These are phyloP conservation scores for Zygosaccharomyces kombuchaensis DNA, from an alignment of 805 yeast species.

Conservation along the genomic window DNA sequence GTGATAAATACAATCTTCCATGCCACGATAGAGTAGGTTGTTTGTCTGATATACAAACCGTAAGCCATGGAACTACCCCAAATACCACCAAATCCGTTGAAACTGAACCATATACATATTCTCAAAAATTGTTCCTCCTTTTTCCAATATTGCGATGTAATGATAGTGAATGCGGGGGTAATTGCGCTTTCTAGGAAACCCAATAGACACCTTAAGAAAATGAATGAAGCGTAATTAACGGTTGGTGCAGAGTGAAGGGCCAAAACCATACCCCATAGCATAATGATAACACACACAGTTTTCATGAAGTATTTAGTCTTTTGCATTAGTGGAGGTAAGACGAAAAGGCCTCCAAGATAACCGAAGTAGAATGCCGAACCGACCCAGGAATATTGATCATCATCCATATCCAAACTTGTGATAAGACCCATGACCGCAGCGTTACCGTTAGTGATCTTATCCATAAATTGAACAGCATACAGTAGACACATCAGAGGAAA, in stretches of 20 bases:
- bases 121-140: conserved; percentile 43
- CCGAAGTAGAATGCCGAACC: conserved; percentile 65
- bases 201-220: conserved; percentile 44
- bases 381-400: conserved; percentile 46
- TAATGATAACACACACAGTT: conserved; percentile 42
- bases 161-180: conserved; percentile 52
- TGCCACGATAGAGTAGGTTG: conserved; percentile 41
- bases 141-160: conserved; percentile 58
- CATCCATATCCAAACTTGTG: conserved; percentile 34
- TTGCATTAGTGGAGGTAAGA: conserved; percentile 34
- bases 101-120: conserved; percentile 42
- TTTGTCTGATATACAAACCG: conserved; percentile 41
- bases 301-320: conserved; percentile 48
- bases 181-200: conserved; percentile 55
- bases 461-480: conserved; percentile 55
- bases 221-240: conserved; percentile 40
- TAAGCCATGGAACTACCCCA: conserved; percentile 54
- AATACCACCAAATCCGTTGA: conserved; percentile 43
- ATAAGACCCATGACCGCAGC: conserved; percentile 48
- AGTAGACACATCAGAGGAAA: conserved; percentile 48
- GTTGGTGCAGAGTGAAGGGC: conserved; percentile 49
- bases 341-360: conserved; percentile 39
- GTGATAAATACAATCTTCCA: conserved; percentile 62
- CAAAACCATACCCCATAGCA: conserved; percentile 53
- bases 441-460: conserved; percentile 48